Evolutionary conservation across 441 rosid species (phyloP).

Genomic region (Biscutella laevigata): DNA sequence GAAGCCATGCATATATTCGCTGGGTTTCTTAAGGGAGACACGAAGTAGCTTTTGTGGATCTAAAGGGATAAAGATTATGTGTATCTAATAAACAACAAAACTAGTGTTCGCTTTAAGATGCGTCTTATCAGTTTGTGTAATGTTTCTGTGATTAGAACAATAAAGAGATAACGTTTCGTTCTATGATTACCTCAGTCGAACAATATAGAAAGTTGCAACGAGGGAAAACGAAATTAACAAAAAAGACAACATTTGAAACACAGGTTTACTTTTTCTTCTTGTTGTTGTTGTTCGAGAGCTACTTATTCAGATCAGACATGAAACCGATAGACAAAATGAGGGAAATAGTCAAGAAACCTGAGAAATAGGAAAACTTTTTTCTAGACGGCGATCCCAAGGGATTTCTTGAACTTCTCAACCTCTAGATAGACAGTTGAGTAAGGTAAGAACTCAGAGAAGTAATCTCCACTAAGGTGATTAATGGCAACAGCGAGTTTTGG

Average conservation of each 20-base stretch:
- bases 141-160: not conserved
- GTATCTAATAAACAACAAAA: too few relatives aligned
- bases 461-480: slow-evolving; percentile 65
- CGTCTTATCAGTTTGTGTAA: not conserved
- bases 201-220: slow-evolving; percentile 26
- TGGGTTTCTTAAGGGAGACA: not conserved
- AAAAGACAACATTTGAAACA: slow-evolving; percentile 21
- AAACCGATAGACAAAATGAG: slow-evolving; percentile 8
- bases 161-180: too few relatives aligned
- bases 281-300: slow-evolving; percentile 36
- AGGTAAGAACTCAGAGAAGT: slow-evolving; percentile 84
- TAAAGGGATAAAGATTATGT: too few relatives aligned
- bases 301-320: slow-evolving; percentile 43
- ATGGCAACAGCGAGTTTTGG: slow-evolving; percentile 94
- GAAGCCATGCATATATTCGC: slow-evolving; percentile 11
- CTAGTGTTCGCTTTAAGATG: too few relatives aligned
- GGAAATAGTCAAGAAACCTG: slow-evolving; percentile 22
- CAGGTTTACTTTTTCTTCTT: slow-evolving; percentile 23
- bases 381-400: slow-evolving; percentile 62
- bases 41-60: not conserved
- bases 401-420: slow-evolving; percentile 87
- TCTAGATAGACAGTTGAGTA: slow-evolving; percentile 84
- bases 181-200: too few relatives aligned
- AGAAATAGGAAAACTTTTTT: slow-evolving; percentile 17
- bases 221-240: slow-evolving; percentile 28